Percentiles rank a stretch among this genome's conserved stretches.
Conservation (phyloP, 2,329 filamentous ascomycete genomes). For the Venturia nashicola region DNA sequence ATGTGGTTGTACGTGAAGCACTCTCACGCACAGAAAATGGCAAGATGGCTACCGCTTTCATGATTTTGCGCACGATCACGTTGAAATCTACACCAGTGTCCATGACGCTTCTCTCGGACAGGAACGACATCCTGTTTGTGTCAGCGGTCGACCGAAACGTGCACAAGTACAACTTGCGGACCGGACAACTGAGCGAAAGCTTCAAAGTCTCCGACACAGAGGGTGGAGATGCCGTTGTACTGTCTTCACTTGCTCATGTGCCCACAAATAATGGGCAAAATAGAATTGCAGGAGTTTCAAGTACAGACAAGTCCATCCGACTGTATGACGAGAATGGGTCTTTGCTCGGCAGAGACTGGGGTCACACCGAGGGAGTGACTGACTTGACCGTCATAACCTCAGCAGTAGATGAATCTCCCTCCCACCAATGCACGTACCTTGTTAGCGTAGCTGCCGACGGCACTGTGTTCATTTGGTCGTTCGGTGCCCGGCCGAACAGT, state of each 20-base stretch:
- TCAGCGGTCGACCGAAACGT: slow-evolving; percentile 52
- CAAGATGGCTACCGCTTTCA: slow-evolving; percentile 55
- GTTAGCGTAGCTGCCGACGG: slow-evolving; percentile 38
- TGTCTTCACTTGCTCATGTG: slow-evolving; percentile 62
- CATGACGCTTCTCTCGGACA: slow-evolving; percentile 58
- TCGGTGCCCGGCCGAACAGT: slow-evolving; percentile 19
- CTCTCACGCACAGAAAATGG: slow-evolving; percentile 53
- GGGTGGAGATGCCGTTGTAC: slow-evolving; percentile 65
- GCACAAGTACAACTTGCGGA: slow-evolving; percentile 48
- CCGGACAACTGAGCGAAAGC: slow-evolving; percentile 54
- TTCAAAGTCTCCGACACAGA: slow-evolving; percentile 80
- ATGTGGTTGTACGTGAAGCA: slow-evolving; percentile 69
- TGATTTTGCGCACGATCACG: slow-evolving; percentile 64
- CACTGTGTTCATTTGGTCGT: slow-evolving; percentile 37
- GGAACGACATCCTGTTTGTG: slow-evolving; percentile 41
- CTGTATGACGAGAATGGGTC: slow-evolving; percentile 73
- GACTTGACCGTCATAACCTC: slow-evolving; percentile 55
- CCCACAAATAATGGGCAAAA: slow-evolving; percentile 45
- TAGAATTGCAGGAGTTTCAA: slow-evolving; percentile 73
- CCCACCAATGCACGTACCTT: slow-evolving; percentile 15
- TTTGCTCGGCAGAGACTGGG: slow-evolving; percentile 82
- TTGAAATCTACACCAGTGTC: slow-evolving; percentile 80
- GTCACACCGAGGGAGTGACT: slow-evolving; percentile 87
- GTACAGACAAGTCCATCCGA: slow-evolving; percentile 89
- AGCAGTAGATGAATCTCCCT: slow-evolving; percentile 27